Evolutionary conservation across 192 early-diverging fungal species (phyloP).

Genomic region (Linnemannia zychae): DNA sequence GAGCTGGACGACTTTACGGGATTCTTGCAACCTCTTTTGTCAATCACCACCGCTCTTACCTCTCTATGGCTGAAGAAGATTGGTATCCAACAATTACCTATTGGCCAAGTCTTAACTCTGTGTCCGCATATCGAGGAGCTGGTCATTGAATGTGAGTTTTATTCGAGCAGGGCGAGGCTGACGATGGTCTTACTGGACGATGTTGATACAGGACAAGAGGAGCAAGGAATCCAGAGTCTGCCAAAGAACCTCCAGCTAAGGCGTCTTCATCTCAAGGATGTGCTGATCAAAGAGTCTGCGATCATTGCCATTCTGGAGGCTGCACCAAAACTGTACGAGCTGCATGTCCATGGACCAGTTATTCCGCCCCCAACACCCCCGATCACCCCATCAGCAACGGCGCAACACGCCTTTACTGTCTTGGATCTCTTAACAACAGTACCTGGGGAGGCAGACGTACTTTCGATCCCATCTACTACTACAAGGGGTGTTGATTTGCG

Average conservation of each 20-base stretch:
- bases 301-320: conserved; percentile 14
- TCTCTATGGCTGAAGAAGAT: conserved; percentile 3
- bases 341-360: conserved; percentile 13
- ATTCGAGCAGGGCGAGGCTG: not conserved
- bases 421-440: not conserved
- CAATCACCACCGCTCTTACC: not conserved
- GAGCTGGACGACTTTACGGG: conserved; percentile 15
- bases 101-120: not conserved
- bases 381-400: not conserved
- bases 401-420: not conserved
- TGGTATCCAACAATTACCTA: not conserved
- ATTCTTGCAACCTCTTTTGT: conserved; percentile 22
- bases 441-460: not conserved
- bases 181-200: conserved; percentile 11
- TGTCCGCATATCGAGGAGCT: conserved; percentile 20
- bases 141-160: conserved; percentile 2
- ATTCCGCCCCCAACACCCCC: not conserved
- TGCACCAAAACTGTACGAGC: conserved; percentile 21
- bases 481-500: not conserved
- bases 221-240: not conserved
- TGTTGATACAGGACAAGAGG: not conserved
- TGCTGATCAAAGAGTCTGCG: conserved; percentile 7
- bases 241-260: conserved; percentile 1
- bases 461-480: not conserved
- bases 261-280: conserved; percentile 18